Conservation (phyloP, 768 basidiomycete genomes). For the Hericium erinaceus region DNA sequence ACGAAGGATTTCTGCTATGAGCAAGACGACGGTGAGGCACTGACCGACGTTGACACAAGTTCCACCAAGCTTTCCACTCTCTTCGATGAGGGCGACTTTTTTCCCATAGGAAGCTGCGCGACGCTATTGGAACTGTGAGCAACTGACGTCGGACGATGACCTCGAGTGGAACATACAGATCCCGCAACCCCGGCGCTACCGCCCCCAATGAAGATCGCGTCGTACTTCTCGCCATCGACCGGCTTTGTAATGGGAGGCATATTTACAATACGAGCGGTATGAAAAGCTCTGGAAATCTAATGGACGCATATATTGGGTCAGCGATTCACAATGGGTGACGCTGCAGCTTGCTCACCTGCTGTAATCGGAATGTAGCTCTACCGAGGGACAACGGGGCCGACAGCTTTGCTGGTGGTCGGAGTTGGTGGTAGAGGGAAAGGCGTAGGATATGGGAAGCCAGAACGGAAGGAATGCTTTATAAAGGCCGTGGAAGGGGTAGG, state of each 20-base stretch:
- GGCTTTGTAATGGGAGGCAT: conserved; percentile 73
- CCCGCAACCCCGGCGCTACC: conserved; percentile 90
- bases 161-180: conserved; percentile 48
- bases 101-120: conserved; percentile 88
- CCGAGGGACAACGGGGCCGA: too few species aligned
- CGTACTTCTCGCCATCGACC: conserved; percentile 52
- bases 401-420: too few species aligned
- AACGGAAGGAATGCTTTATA: too few species aligned
- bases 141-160: background rate
- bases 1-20: background rate
- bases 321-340: too few species aligned
- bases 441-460: too few species aligned
- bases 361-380: too few species aligned
- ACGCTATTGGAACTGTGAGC: conserved; percentile 40
- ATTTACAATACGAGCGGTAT: conserved; percentile 26
- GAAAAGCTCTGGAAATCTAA: conserved; percentile 41
- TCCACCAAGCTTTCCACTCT: conserved; percentile 67
- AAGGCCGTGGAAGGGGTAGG: too few species aligned
- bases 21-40: conserved; percentile 20
- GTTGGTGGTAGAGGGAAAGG: too few species aligned
- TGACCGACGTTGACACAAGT: conserved; percentile 97
- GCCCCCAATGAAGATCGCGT: conserved; percentile 84
- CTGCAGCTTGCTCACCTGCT: too few species aligned
- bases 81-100: conserved; percentile 87
- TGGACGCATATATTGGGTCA: background rate